These are phyloP conservation scores for Stylosanthes scabra DNA, from an alignment of 331 rosid species.

Conservation along the genomic window DNA sequence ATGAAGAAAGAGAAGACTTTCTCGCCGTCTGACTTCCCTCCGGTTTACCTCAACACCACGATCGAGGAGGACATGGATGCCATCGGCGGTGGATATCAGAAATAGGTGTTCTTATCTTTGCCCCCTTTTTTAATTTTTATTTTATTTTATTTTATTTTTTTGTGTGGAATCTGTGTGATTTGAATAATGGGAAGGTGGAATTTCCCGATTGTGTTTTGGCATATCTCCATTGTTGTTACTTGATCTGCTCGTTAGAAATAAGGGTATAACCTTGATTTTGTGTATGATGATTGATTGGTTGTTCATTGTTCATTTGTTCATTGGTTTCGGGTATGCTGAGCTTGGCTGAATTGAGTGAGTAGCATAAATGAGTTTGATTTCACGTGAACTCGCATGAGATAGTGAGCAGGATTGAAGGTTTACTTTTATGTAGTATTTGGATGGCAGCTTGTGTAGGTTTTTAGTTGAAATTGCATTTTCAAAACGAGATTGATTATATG, in stretches of 20 bases:
- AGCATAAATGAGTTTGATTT: background rate
- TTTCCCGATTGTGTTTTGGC: background rate
- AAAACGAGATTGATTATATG: background rate
- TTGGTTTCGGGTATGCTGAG: background rate
- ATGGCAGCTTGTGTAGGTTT: background rate
- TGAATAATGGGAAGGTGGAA: background rate
- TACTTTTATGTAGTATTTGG: too few relatives aligned
- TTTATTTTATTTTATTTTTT: background rate
- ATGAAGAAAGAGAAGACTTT: constrained; percentile 54
- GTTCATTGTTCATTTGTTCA: background rate
- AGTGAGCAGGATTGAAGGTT: too few relatives aligned
- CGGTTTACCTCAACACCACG: constrained; percentile 58
- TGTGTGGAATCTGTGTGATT: background rate
- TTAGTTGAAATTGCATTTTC: background rate
- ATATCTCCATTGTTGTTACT: background rate
- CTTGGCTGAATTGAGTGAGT: constrained; percentile 1
- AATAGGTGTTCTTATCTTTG: constrained; percentile 35
- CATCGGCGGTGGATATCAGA: constrained; percentile 89
- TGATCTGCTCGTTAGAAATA: constrained; percentile 11
- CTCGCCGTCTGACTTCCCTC: constrained; percentile 67
- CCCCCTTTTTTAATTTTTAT: background rate
- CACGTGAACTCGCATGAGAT: too few relatives aligned
- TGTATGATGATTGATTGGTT: constrained; percentile 8
- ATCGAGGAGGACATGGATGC: constrained; percentile 75
- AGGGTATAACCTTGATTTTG: constrained; percentile 24